phyloP scores from a whole-genome alignment of 140 eudicot species.

The Bidens hawaiensis region DNA sequence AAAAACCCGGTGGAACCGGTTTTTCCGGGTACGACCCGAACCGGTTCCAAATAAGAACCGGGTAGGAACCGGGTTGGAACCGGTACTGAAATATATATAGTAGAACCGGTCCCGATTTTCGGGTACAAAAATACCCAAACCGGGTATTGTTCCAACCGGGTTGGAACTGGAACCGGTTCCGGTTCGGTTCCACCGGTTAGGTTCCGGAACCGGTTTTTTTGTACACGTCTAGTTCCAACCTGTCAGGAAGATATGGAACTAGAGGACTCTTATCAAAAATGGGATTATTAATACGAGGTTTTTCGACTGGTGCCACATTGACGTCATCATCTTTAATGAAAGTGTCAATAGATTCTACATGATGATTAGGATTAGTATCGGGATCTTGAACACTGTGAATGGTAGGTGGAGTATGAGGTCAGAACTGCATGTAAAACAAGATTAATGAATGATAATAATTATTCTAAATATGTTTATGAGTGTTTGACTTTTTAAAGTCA shows the following conservation, averaged over 20 bases:
- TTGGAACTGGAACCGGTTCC: too few species aligned
- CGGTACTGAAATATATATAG: too few species aligned
- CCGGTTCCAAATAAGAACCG: too few species aligned
- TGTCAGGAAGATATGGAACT: conserved; percentile 28
- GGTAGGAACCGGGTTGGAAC: too few species aligned
- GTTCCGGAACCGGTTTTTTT: too few species aligned
- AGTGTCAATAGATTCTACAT: conserved; percentile 11
- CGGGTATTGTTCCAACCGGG: too few species aligned
- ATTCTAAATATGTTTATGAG: neutral
- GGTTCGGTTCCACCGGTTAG: too few species aligned
- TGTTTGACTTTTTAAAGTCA: neutral
- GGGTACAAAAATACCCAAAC: too few species aligned
- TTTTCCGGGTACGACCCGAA: too few species aligned
- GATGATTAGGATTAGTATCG: conserved; percentile 39
- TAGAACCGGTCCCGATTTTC: too few species aligned
- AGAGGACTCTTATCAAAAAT: conserved; percentile 1
- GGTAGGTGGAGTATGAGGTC: conserved; percentile 27
- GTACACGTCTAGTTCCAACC: too few species aligned
- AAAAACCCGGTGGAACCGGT: too few species aligned
- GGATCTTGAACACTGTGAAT: conserved; percentile 19
- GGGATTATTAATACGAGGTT: conserved; percentile 33
- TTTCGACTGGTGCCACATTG: conserved; percentile 35
- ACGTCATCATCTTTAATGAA: conserved; percentile 13
- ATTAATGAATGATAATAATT: neutral
- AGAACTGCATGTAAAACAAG: conserved; percentile 40